phyloP scores from a whole-genome alignment of 352 stramenopile species.

The Pythium brachiatum region DNA sequence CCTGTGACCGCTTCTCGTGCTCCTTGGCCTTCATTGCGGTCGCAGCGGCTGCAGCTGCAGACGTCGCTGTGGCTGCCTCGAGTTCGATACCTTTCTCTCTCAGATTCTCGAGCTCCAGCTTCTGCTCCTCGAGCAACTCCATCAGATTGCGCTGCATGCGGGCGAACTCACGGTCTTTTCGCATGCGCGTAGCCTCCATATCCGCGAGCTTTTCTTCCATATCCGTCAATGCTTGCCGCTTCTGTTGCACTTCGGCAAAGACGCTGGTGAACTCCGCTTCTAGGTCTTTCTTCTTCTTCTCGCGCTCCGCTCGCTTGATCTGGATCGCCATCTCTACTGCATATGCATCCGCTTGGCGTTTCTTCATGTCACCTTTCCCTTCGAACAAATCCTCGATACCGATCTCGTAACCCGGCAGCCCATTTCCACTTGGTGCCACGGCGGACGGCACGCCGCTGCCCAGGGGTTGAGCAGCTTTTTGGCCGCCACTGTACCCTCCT shows the following conservation, averaged over 20 bases:
- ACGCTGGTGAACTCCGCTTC: constrained; percentile 91
- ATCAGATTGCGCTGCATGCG: constrained; percentile 92
- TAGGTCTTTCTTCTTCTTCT: constrained; percentile 90
- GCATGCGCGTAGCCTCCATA: constrained; percentile 90
- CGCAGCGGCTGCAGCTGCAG: constrained; percentile 85
- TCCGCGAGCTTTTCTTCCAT: constrained; percentile 89
- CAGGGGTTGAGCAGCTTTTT: constrained; percentile 33
- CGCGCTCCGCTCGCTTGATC: constrained; percentile 89
- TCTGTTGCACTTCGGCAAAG: constrained; percentile 88
- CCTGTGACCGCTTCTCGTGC: constrained; percentile 86
- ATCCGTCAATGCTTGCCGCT: constrained; percentile 71
- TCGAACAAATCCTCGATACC: constrained; percentile 52
- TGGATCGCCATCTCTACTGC: constrained; percentile 92
- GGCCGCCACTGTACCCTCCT: background rate
- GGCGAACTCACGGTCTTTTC: constrained; percentile 92
- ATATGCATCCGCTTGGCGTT: constrained; percentile 80
- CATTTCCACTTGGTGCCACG: background rate
- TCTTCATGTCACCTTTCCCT: constrained; percentile 37
- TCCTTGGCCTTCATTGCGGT: constrained; percentile 90
- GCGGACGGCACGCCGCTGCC: constrained; percentile 42
- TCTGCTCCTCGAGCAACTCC: constrained; percentile 93
- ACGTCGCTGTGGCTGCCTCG: constrained; percentile 89
- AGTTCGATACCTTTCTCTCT: constrained; percentile 91
- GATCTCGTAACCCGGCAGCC: constrained; percentile 38
- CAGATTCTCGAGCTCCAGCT: constrained; percentile 89